These are phyloP conservation scores for Actinidia polygama DNA, from an alignment of 179 eudicot species.

Conservation along the genomic window DNA sequence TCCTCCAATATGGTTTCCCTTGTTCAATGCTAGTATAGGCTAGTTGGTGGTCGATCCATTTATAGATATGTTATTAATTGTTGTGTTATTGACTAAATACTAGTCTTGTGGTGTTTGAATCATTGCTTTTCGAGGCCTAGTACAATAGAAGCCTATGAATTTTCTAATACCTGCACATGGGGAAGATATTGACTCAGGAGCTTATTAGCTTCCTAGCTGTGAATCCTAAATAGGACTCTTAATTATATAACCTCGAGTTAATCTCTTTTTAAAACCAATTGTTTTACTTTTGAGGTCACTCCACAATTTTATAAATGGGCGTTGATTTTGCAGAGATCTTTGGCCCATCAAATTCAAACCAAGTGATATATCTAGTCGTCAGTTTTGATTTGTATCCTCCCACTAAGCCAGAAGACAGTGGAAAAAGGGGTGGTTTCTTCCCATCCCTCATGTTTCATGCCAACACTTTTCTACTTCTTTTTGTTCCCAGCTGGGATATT, in stretches of 20 bases:
- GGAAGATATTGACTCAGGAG: constrained; percentile 23
- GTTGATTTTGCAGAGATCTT: neutral
- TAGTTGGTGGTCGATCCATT: too few relatives aligned
- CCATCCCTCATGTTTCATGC: neutral
- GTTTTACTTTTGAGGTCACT: neutral
- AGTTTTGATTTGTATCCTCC: too few relatives aligned
- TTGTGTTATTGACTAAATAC: neutral
- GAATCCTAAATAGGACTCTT: too few relatives aligned
- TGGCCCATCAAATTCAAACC: neutral
- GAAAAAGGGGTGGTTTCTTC: neutral
- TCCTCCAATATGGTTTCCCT: too few relatives aligned
- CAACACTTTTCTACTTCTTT: neutral
- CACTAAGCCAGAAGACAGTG: neutral
- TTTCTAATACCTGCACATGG: constrained; percentile 29
- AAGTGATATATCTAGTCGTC: too few relatives aligned
- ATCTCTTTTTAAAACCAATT: too few relatives aligned
- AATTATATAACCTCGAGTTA: too few relatives aligned
- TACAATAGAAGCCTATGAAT: neutral
- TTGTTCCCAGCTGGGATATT: neutral
- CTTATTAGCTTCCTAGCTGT: too few relatives aligned
- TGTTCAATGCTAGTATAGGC: too few relatives aligned
- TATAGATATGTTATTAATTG: too few relatives aligned
- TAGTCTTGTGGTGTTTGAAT: neutral
- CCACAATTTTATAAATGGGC: neutral
- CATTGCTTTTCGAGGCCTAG: neutral